Evolutionary conservation across 768 basidiomycete species (phyloP).

Genomic region (Mycena epipterygia): DNA sequence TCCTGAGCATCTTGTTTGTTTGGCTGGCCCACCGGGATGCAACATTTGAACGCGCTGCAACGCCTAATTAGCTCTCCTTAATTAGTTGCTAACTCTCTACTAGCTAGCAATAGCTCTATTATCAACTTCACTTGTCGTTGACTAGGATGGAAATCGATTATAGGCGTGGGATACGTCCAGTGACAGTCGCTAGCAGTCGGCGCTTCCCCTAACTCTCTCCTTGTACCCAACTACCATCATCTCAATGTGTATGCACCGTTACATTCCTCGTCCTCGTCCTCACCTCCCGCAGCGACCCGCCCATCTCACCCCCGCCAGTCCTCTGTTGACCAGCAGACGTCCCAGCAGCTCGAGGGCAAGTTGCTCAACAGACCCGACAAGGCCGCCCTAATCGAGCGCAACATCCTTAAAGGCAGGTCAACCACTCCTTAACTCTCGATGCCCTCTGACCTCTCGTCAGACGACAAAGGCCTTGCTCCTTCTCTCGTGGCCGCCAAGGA

Average conservation of each 20-base stretch:
- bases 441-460: slow-evolving; percentile 49
- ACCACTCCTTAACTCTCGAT: not conserved
- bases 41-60: no score
- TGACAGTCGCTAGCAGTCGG: no score
- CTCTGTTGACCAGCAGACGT: slow-evolving; percentile 43
- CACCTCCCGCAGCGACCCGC: slow-evolving; percentile 17
- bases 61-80: no score
- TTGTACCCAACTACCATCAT: slow-evolving; percentile 34
- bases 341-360: slow-evolving; percentile 65
- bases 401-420: slow-evolving; percentile 74
- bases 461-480: slow-evolving; percentile 72
- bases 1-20: slow-evolving; percentile 26
- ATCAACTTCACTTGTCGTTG: no score
- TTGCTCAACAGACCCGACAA: slow-evolving; percentile 70
- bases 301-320: slow-evolving; percentile 30
- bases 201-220: no score
- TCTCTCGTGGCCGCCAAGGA: slow-evolving; percentile 71
- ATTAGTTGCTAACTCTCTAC: no score
- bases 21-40: not conserved
- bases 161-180: no score
- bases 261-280: not conserved
- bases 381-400: slow-evolving; percentile 72
- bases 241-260: slow-evolving; percentile 28
- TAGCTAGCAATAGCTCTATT: no score
- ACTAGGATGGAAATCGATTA: no score